Evolutionary conservation across 495 filamentous ascomycete genomes (phyloP).

Genomic region (Penicillium bovifimosum): DNA sequence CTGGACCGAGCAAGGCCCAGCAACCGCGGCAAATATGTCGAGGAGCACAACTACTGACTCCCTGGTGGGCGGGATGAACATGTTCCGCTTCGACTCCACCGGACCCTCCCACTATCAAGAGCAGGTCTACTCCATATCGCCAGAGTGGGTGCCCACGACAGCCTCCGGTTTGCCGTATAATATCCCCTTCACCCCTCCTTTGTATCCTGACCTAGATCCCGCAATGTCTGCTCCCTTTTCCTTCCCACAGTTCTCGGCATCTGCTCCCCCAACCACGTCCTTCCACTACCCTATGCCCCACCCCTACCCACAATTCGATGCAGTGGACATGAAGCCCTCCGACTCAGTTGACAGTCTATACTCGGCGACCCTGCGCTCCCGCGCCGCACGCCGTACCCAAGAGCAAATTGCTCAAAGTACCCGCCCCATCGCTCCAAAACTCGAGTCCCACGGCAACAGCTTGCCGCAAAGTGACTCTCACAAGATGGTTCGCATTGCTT

Average conservation of each 20-base stretch:
- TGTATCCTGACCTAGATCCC: conserved; percentile 28
- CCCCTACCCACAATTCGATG: conserved; percentile 10
- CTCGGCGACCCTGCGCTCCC: conserved; percentile 25
- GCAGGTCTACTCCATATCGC: conserved; percentile 26
- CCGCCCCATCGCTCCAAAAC: conserved; percentile 44
- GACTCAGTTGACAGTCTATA: conserved; percentile 31
- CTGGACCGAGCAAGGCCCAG: conserved; percentile 17
- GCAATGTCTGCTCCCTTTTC: conserved; percentile 18
- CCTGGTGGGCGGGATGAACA: conserved; percentile 40
- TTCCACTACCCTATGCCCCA: conserved; percentile 15
- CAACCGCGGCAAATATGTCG: conserved; percentile 38
- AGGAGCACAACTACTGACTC: conserved; percentile 42
- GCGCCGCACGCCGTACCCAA: conserved; percentile 38
- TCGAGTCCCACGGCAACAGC: conserved; percentile 21
- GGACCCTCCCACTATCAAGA: conserved; percentile 29
- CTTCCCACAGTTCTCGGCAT: conserved; percentile 31
- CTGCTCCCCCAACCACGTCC: conserved; percentile 29
- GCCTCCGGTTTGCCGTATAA: conserved; percentile 24
- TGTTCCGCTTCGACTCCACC: conserved; percentile 40
- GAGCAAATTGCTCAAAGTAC: conserved; percentile 40
- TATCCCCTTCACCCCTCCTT: conserved; percentile 24
- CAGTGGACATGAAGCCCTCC: conserved; percentile 33
- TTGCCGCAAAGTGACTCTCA: conserved; percentile 26
- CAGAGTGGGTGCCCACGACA: conserved; percentile 33
- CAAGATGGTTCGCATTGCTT: conserved; percentile 52